Percentiles rank a stretch among this genome's conserved stretches.
phyloP scores from a whole-genome alignment of 106 monocot species.

The Posidonia australis region DNA sequence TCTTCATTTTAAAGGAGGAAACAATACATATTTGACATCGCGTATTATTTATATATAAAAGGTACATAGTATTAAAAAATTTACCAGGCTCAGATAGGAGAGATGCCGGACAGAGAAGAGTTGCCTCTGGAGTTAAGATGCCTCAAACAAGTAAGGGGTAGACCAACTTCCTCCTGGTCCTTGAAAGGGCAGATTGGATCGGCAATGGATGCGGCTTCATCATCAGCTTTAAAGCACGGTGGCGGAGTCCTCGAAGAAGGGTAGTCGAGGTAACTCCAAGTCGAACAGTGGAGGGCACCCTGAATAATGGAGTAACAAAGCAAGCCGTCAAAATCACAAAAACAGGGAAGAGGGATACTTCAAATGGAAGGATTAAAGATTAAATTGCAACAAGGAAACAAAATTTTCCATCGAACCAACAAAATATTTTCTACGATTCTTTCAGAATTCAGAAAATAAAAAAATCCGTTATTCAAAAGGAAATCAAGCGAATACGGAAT shows the following conservation, averaged over 20 bases:
- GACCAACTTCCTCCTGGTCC: not conserved
- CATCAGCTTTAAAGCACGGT: not conserved
- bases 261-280: not conserved
- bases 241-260: not conserved
- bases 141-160: not conserved
- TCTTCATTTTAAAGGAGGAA: not conserved
- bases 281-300: not conserved
- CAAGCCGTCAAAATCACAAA: not conserved
- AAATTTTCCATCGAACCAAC: too few species aligned
- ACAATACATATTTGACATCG: not conserved
- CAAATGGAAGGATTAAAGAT: too few species aligned
- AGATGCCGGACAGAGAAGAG: not conserved
- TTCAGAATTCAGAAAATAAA: too few species aligned
- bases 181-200: not conserved
- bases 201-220: not conserved
- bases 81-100: not conserved
- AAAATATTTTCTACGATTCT: too few species aligned
- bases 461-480: too few species aligned
- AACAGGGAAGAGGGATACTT: too few species aligned
- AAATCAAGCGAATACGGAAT: too few species aligned
- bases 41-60: not conserved
- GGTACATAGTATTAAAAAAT: too few species aligned
- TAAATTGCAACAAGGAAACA: not conserved
- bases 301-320: not conserved
- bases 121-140: not conserved